phyloP scores from a whole-genome alignment of 345 rosid species.

The Lenwebbia sp. region DNA sequence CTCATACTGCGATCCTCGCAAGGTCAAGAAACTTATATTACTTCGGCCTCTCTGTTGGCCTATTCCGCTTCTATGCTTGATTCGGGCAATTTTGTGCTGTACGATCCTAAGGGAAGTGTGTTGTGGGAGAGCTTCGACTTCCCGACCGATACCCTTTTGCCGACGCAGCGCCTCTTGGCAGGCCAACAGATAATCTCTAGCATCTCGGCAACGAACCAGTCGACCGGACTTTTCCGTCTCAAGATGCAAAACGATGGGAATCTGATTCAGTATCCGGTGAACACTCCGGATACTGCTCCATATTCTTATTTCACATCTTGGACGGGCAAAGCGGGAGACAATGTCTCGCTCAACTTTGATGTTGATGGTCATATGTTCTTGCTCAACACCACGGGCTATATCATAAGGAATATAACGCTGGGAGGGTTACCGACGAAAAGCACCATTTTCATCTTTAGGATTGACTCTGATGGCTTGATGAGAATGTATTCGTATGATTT shows the following conservation, averaged over 20 bases:
- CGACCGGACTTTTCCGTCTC: constrained; percentile 14
- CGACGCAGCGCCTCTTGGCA: constrained; percentile 1
- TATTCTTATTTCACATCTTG: constrained; percentile 4
- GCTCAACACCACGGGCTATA: neutral
- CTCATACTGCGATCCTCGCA: constrained; percentile 2
- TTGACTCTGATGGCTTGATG: constrained; percentile 9
- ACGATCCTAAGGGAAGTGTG: neutral
- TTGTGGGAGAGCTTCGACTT: constrained; percentile 19
- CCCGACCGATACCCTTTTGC: constrained; percentile 22
- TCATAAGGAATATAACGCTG: neutral
- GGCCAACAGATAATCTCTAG: constrained; percentile 4
- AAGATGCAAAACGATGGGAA: constrained; percentile 16
- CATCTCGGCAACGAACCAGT: constrained; percentile 1
- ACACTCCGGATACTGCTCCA: neutral
- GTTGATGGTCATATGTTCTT: constrained; percentile 7
- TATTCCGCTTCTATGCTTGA: constrained; percentile 16
- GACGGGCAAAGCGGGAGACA: neutral
- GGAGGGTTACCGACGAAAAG: neutral
- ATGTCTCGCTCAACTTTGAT: constrained; percentile 9
- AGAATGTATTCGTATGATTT: constrained; percentile 6
- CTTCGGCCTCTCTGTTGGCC: neutral
- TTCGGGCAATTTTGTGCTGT: constrained; percentile 15
- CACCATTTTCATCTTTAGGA: neutral
- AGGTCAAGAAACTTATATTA: neutral
- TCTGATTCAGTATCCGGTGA: constrained; percentile 16